These are phyloP conservation scores for Penicillium chermesinum DNA, from an alignment of 495 filamentous ascomycete genomes.

Conservation along the genomic window DNA sequence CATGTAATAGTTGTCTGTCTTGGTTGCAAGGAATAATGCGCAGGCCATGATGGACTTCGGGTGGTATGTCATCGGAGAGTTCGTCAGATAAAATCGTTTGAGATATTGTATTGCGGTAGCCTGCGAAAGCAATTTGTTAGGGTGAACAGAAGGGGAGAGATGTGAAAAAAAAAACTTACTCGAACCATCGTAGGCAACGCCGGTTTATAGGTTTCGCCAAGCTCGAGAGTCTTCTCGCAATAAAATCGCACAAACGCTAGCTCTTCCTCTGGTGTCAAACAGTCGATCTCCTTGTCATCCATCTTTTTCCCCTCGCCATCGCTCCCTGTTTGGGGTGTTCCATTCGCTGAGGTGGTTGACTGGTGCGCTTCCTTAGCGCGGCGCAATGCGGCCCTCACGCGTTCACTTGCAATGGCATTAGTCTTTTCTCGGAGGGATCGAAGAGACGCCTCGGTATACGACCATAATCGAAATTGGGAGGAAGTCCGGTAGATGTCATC, in stretches of 20 bases:
- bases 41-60: conserved; percentile 80
- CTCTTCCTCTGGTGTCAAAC: conserved; percentile 75
- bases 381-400: conserved; percentile 60
- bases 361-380: conserved; percentile 39
- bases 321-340: conserved; percentile 33
- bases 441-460: conserved; percentile 74
- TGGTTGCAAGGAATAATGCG: conserved; percentile 85
- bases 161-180: conserved; percentile 34
- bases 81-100: conserved; percentile 88
- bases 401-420: conserved; percentile 65
- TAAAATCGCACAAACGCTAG: conserved; percentile 74
- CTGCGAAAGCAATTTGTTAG: conserved; percentile 24
- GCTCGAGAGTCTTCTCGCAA: conserved; percentile 64
- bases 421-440: conserved; percentile 65
- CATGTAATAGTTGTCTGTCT: conserved; percentile 80
- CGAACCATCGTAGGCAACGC: conserved; percentile 76
- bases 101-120: conserved; percentile 91
- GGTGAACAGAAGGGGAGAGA: neutral
- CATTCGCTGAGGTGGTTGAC: conserved; percentile 35
- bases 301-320: conserved; percentile 26
- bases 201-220: conserved; percentile 71
- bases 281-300: conserved; percentile 58
- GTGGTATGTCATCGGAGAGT: conserved; percentile 91
- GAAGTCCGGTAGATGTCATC: conserved; percentile 88
- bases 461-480: conserved; percentile 88